Evolutionary conservation across 2,329 filamentous ascomycete species (phyloP), one percentile per base, ranked within the genome.

Genomic region (Pseudogymnoascus sp.): DNA sequence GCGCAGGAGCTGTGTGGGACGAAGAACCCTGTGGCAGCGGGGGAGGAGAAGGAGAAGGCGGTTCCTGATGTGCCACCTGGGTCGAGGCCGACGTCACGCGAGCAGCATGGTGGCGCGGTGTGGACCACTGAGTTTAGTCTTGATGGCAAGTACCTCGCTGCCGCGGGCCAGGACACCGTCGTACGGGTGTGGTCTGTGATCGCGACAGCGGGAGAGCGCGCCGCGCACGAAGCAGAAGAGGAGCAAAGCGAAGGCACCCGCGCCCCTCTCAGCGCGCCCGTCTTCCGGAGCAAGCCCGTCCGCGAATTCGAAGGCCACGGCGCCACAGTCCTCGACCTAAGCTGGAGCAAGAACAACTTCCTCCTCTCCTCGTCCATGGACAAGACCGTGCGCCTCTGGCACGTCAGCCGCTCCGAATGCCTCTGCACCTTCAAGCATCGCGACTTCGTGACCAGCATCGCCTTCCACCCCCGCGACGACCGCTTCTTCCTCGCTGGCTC

Each of bases 291-390:
- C 60, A 89, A 90, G 70, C 90, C 93, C 0, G 74, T 90, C 8
- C 84, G 87, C 63, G 89, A 96, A 71, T 97, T 95, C 68, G 78
- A 83, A 62, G 93, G 92, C 4, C 95, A 99, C 73, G 88, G 85
- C 0, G 87, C 89, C 14, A 93, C 96, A 69, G 86, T 99, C 5
- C 78, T 99, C 67, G 93, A 96, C 73, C 75, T 99, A 65, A 96
- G 91, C 74, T 99, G 95, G 95, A 97, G 93, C 78, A 99, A 97
- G 81, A 99, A 99, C 76, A 96, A 96, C 74, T 99, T 99, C 69
- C 76, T 99, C 29, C 80, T 99, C 14, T 97, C 93, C 3, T 96
- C 93, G 0, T 96, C 93, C 0, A 97, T 97, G 92, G 95, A 99
- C 74, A 97, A 97, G 78, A 96, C 93, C 0, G 95, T 99, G 11